These are phyloP conservation scores for Diaporthe sp. DNA, from an alignment of 2,329 filamentous ascomycete species.

Conservation along the genomic window DNA sequence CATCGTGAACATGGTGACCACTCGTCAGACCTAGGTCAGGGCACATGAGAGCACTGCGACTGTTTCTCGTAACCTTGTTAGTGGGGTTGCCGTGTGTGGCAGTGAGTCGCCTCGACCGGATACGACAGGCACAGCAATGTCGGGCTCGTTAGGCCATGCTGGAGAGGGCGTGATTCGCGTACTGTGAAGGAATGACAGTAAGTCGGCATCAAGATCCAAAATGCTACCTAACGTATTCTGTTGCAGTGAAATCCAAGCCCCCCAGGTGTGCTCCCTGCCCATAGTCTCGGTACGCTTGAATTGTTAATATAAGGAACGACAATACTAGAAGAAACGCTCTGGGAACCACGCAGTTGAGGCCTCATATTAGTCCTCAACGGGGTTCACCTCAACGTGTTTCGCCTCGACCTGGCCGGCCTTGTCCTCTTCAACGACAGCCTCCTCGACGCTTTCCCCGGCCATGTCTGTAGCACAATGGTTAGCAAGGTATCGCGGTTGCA, in stretches of 20 bases:
- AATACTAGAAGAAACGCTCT: slow-evolving; percentile 13
- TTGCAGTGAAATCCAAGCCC: background rate
- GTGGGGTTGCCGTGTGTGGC: background rate
- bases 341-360: background rate
- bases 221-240: slow-evolving; percentile 36
- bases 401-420: slow-evolving; percentile 51
- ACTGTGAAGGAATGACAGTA: slow-evolving; percentile 30
- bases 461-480: slow-evolving; percentile 49
- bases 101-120: background rate
- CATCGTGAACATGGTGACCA: no score
- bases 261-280: background rate
- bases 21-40: background rate
- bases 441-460: slow-evolving; percentile 59
- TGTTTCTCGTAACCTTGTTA: background rate
- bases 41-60: background rate
- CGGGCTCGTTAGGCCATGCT: slow-evolving; percentile 9
- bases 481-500: slow-evolving; percentile 45
- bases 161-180: background rate
- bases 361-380: slow-evolving; percentile 34
- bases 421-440: slow-evolving; percentile 53
- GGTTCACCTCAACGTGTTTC: slow-evolving; percentile 46
- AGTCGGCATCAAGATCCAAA: slow-evolving; percentile 26
- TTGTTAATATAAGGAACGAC: slow-evolving; percentile 16
- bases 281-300: background rate
- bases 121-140: slow-evolving; percentile 1